Evolutionary conservation across 148 eudicot species (phyloP).

Genomic region (Pouteria glomerata): DNA sequence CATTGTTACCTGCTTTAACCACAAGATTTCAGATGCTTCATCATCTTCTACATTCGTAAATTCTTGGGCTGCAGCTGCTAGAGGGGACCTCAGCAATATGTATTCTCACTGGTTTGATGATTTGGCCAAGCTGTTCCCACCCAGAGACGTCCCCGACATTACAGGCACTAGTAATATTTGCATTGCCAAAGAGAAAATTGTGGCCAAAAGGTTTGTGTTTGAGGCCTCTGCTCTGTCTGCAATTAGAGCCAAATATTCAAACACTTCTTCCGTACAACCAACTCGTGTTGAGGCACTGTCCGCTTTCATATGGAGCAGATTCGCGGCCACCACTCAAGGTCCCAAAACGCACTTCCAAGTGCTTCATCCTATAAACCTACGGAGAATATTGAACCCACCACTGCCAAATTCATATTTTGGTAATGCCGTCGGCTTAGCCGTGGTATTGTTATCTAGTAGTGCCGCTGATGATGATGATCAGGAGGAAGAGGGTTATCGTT

Average conservation of each 20-base stretch:
- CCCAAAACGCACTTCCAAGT: conserved; percentile 1
- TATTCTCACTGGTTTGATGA: conserved; percentile 8
- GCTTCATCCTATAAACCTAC: conserved; percentile 14
- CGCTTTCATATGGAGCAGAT: conserved; percentile 23
- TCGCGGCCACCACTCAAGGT: background rate
- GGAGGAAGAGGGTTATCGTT: background rate
- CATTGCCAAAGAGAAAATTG: background rate
- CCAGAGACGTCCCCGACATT: conserved; percentile 4
- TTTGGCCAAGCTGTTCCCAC: conserved; percentile 22
- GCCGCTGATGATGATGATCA: no score
- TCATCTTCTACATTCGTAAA: conserved; percentile 23
- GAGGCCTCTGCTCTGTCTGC: conserved; percentile 1
- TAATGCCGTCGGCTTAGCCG: conserved; percentile 8
- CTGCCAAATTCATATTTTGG: conserved; percentile 17
- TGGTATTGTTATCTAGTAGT: background rate
- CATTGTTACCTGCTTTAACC: conserved; percentile 17
- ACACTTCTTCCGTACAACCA: background rate
- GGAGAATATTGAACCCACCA: conserved; percentile 14
- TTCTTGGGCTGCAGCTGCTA: conserved; percentile 28
- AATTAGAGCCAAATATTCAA: conserved; percentile 2
- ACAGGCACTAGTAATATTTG: background rate
- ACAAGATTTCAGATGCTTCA: conserved; percentile 32
- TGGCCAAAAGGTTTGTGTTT: conserved; percentile 25
- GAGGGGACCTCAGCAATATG: background rate
- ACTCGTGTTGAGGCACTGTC: conserved; percentile 19